phyloP scores from a whole-genome alignment of 2,329 filamentous ascomycete species.

The Cercospora sp. region DNA sequence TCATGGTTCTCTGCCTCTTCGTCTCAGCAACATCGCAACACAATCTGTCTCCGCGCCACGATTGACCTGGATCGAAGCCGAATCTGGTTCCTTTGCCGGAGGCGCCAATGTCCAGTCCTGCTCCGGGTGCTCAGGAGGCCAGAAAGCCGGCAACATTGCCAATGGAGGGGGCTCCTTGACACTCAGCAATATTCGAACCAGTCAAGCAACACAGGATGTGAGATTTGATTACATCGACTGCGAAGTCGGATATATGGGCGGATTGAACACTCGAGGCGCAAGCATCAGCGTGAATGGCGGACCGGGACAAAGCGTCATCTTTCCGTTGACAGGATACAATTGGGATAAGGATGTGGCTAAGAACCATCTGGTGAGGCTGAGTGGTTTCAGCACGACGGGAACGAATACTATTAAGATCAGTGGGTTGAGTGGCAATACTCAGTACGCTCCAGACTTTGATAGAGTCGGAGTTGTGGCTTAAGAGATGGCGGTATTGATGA shows the following conservation, averaged over 20 bases:
- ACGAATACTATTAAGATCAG: slow-evolving; percentile 34
- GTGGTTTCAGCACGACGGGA: slow-evolving; percentile 30
- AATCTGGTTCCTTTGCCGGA: slow-evolving; percentile 38
- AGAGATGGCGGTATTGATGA: background rate
- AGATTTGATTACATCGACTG: slow-evolving; percentile 47
- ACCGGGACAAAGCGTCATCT: slow-evolving; percentile 39
- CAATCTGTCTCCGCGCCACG: slow-evolving; percentile 20
- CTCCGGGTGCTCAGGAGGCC: slow-evolving; percentile 38
- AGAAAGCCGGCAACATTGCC: slow-evolving; percentile 40
- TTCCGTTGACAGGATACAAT: slow-evolving; percentile 45
- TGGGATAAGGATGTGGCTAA: slow-evolving; percentile 41
- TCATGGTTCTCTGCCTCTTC: slow-evolving; percentile 38
- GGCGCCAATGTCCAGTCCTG: slow-evolving; percentile 37
- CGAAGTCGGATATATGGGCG: slow-evolving; percentile 42
- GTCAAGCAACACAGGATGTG: slow-evolving; percentile 38
- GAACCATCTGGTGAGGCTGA: slow-evolving; percentile 31
- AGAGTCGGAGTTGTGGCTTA: slow-evolving; percentile 29
- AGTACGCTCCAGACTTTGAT: slow-evolving; percentile 36
- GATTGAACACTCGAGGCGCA: slow-evolving; percentile 41
- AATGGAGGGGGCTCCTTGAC: slow-evolving; percentile 25
- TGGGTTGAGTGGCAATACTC: slow-evolving; percentile 27
- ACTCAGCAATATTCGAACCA: slow-evolving; percentile 35
- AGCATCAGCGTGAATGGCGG: slow-evolving; percentile 44
- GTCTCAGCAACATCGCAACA: slow-evolving; percentile 39
- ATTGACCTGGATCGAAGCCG: slow-evolving; percentile 37